Base-by-base conservation (phyloP, 1,284 basidiomycete genomes). In the Neotropicomus parvogracilis region DNA sequence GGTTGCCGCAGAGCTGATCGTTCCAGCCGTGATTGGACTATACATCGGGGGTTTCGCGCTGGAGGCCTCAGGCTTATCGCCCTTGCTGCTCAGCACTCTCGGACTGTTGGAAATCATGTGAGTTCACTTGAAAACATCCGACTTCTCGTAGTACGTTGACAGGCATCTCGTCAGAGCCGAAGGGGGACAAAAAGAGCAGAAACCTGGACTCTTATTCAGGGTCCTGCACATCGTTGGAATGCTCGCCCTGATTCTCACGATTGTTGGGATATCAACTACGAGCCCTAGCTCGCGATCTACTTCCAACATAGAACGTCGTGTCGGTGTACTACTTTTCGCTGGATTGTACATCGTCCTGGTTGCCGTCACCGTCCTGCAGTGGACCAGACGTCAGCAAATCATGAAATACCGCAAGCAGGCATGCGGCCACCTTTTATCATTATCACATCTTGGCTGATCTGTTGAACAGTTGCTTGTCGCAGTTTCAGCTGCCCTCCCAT, bases 31-130 rank as follows among this genome's bases (percentile, higher is more conserved):
- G 40, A 60, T 53, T 35, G 72, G 71, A 43, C 55, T 82, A 19
- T 73, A 73, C 48, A 72, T 72, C 34, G 73, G 77, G 21, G 75
- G 77, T 36, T 75, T 74, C 54, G 74, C 77, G 32, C 64, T 85
- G n/a, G 78, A 83, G 56, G 67, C 73, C 16, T 71, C 75, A 29
- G 83, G 77, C 14, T 55, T 84, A 6, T 75, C 75, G 1, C 69
- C 77, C 0, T 64, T 86, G 14, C 59, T 84, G 41, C 58, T 81
- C 29, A 72, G 79, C 3, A 75, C 79, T 0, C 59, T 84, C 24
- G 81, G 82, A 4, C 77, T 85, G 56, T 58, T 85, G 41, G 75
- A 77, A 43, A 76, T 79, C 53, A 74, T 77, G 83, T 84, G 69
- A 55, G 81, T 72, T 19, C 26, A 10, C 17, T 40, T 12, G 12